Percentiles rank a stretch among this genome's conserved stretches.
These are phyloP conservation scores for Pythium aquatile DNA, from an alignment of 352 stramenopile species.

Conservation along the genomic window DNA sequence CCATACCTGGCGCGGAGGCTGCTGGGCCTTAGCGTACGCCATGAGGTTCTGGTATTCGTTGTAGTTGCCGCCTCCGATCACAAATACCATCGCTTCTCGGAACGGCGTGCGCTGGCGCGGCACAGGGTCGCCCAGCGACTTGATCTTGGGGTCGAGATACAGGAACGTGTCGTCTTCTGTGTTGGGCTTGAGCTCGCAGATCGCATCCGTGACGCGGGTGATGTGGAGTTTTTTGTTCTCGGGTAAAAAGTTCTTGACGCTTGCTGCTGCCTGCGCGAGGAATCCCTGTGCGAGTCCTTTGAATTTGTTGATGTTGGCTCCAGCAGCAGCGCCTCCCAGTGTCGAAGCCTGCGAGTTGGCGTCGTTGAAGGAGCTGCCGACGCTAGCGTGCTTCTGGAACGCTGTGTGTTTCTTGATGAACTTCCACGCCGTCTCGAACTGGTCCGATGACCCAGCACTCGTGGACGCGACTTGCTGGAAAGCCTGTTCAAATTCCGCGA, in stretches of 20 bases:
- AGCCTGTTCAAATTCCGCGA: conserved; percentile 70
- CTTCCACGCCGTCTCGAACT: conserved; percentile 62
- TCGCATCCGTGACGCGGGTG: conserved; percentile 75
- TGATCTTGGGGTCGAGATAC: conserved; percentile 89
- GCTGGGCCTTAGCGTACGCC: conserved; percentile 72
- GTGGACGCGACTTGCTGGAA: conserved; percentile 55
- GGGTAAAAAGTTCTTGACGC: conserved; percentile 85
- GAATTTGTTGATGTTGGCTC: conserved; percentile 75
- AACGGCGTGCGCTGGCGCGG: conserved; percentile 77
- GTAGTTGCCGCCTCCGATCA: conserved; percentile 87
- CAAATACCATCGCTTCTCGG: conserved; percentile 84
- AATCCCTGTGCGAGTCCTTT: conserved; percentile 83
- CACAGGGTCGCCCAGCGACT: conserved; percentile 54
- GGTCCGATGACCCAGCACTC: conserved; percentile 33
- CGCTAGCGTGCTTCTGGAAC: conserved; percentile 77
- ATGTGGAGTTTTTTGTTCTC: conserved; percentile 88
- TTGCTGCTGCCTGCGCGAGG: conserved; percentile 72
- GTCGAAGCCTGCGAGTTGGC: conserved; percentile 17
- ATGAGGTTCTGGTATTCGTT: conserved; percentile 88
- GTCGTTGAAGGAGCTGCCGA: conserved; percentile 46
- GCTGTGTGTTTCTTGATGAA: conserved; percentile 82
- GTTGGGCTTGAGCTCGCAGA: conserved; percentile 77
- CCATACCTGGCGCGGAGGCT: conserved; percentile 68
- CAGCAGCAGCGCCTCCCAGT: conserved; percentile 15
- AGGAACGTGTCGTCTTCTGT: conserved; percentile 84